A percentile compares a stretch with the other conserved stretches of the same genome.
Evolutionary conservation across 2,329 filamentous ascomycete genomes (phyloP).

Genomic region (Alternaria triticina): DNA sequence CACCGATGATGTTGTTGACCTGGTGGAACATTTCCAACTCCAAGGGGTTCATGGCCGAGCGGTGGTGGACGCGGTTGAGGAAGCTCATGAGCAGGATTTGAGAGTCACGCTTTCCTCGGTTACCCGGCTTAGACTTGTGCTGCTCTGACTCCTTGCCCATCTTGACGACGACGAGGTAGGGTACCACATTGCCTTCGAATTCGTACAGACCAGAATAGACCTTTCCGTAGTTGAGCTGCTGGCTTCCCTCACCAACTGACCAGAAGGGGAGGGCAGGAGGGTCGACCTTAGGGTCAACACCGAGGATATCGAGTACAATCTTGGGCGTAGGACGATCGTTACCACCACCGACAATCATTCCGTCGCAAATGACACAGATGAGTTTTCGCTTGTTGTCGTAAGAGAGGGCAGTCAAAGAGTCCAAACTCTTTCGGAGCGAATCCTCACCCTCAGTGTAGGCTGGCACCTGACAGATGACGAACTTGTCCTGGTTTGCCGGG

Average conservation of each 20-base stretch:
- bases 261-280: conserved; percentile 94
- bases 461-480: conserved; percentile 97
- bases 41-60: conserved; percentile 90
- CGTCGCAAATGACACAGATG: conserved; percentile 94
- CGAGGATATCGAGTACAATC: conserved; percentile 96
- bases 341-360: conserved; percentile 93
- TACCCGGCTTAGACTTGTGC: conserved; percentile 87
- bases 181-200: conserved; percentile 95
- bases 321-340: conserved; percentile 97
- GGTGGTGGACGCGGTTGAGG: conserved; percentile 96
- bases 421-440: conserved; percentile 86
- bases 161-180: conserved; percentile 95
- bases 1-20: conserved; percentile 98
- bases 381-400: conserved; percentile 99
- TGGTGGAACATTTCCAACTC: conserved; percentile 99
- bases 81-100: conserved; percentile 97
- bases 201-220: conserved; percentile 98
- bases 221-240: conserved; percentile 97
- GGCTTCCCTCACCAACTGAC: conserved; percentile 84
- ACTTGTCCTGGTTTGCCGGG: conserved; percentile 93
- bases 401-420: conserved; percentile 90
- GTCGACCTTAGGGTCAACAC: conserved; percentile 95
- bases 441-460: conserved; percentile 99
- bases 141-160: conserved; percentile 97
- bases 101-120: conserved; percentile 97